Percentiles rank a stretch among this genome's conserved stretches.
These are phyloP conservation scores for Hyaloscypha hepaticicola DNA, from an alignment of 495 filamentous ascomycete species.

Conservation along the genomic window DNA sequence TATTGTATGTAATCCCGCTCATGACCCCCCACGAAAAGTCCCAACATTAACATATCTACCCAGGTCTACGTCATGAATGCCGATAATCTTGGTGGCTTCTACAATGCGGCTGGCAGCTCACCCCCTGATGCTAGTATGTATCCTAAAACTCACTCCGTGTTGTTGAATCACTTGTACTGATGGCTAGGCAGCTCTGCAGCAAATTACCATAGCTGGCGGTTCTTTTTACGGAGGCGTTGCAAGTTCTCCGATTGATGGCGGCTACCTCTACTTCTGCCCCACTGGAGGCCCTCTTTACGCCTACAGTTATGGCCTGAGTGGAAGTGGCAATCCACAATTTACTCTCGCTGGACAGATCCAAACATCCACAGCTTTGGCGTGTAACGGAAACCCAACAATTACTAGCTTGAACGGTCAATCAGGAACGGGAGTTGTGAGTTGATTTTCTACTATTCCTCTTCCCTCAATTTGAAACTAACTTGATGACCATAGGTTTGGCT, in stretches of 20 bases:
- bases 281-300: slow-evolving; percentile 33
- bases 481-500: slow-evolving; percentile 38
- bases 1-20: not conserved
- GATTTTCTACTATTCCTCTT: slow-evolving; percentile 22
- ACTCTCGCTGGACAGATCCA: slow-evolving; percentile 27
- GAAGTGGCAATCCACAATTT: slow-evolving; percentile 33
- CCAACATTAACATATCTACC: not conserved
- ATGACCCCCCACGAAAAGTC: not conserved
- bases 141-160: not conserved
- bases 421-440: slow-evolving; percentile 33
- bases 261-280: slow-evolving; percentile 43
- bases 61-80: slow-evolving; percentile 45
- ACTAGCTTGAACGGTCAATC: slow-evolving; percentile 39
- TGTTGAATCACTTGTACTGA: not conserved
- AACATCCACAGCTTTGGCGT: slow-evolving; percentile 35
- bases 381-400: slow-evolving; percentile 39
- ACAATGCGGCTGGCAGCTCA: slow-evolving; percentile 39
- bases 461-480: slow-evolving; percentile 26
- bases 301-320: slow-evolving; percentile 39
- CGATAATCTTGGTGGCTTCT: slow-evolving; percentile 42
- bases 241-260: slow-evolving; percentile 45
- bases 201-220: slow-evolving; percentile 33
- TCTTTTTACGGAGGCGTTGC: slow-evolving; percentile 45
- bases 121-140: slow-evolving; percentile 11
- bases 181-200: slow-evolving; percentile 39